Conservation (phyloP, 345 rosid species). For the Toxicodendron radicans region DNA sequence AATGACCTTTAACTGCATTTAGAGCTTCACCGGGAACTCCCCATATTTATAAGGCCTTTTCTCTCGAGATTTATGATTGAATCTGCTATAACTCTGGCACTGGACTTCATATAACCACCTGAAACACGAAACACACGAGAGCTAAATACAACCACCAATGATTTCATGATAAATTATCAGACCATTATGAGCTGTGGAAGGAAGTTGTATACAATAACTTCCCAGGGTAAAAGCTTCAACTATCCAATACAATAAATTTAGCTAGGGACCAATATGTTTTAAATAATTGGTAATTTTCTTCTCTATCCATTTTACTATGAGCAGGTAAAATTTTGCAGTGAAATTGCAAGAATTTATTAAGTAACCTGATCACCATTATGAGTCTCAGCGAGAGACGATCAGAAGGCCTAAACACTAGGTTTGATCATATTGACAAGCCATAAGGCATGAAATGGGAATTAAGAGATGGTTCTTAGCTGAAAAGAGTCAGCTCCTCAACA, state of each 20-base stretch:
- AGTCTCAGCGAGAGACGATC: not conserved
- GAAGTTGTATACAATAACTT: too few relatives aligned
- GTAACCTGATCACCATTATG: not conserved
- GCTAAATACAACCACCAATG: too few relatives aligned
- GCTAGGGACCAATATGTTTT: too few relatives aligned
- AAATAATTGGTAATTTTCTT: too few relatives aligned
- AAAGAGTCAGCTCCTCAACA: not conserved
- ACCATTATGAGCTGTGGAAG: too few relatives aligned
- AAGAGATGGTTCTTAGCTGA: not conserved
- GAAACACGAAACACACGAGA: constrained; percentile 25
- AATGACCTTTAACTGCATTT: not conserved
- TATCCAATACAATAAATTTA: too few relatives aligned
- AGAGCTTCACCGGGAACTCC: not conserved
- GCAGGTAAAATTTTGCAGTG: not conserved
- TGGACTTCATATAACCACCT: constrained; percentile 97
- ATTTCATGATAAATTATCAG: too few relatives aligned
- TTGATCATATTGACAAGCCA: not conserved
- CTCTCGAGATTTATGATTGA: constrained; percentile 71
- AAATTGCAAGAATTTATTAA: not conserved
- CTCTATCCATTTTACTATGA: not conserved
- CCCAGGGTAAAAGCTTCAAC: too few relatives aligned
- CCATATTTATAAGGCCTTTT: constrained; percentile 52
- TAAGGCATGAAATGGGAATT: constrained; percentile 4
- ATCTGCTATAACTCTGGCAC: constrained; percentile 85
- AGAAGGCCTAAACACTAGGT: not conserved